Evolutionary conservation across 441 rosid species (phyloP), one percentile per base, ranked within the genome.

Genomic region (Pelargonium citronellum): DNA sequence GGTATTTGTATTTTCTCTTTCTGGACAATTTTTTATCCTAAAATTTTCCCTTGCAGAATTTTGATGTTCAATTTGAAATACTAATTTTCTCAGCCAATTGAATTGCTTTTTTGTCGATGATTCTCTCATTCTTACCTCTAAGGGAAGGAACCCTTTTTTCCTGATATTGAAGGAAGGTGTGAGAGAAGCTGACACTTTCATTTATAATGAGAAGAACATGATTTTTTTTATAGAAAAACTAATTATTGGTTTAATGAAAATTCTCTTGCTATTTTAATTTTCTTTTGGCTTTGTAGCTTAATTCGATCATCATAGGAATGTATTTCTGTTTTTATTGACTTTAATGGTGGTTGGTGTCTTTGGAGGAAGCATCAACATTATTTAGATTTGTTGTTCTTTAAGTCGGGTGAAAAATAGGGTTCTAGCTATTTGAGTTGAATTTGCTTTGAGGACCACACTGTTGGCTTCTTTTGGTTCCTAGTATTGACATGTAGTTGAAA

Each of bases 71-170:
- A 37, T 22, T 22, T 22, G 24, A 22, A 22, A 22, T 43, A 34
- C 53, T 41, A 24, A 24, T 24, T 9, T 19, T 57, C 20, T 57
- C 20, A 17, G 1, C 20, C 19, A 16, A n/a, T 58, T 61, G 76
- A 51, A 27, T 75, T 15, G 22, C 16, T 24, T 47, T 1, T 75
- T 72, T 66, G 60, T 69, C 71, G 78, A 72, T 66, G n/a, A 16
- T 19, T 19, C 4, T 30, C 43, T 1, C 2, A 43, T 73, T 8
- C 71, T 70, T 64, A 46, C 5, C 30, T 22, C 63, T 69, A 30
- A 64, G 65, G 73, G 74, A 70, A 77, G 71, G 63, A 69, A 72
- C 44, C 64, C 47, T 1, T 44, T 60, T 57, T 46, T 46, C 37
- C 57, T 24, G 39, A 16, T 43, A 60, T 60, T 47, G 63, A 20